Evolutionary conservation across 176 grass and related monocot species (phyloP).

Genomic region (Otatea glauca): DNA sequence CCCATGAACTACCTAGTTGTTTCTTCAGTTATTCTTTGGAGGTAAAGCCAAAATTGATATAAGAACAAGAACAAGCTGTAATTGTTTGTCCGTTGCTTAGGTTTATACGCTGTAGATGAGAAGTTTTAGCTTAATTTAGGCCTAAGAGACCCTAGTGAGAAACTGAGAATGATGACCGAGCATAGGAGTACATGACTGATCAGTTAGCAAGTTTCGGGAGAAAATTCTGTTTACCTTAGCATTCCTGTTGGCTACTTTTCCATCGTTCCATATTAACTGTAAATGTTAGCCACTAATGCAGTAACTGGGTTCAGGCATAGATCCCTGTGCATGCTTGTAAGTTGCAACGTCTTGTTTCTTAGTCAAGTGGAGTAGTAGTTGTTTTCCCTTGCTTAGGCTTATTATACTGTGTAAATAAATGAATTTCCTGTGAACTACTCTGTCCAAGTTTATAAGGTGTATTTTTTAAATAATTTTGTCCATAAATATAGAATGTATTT

Average conservation of each 20-base stretch:
- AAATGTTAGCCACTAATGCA: no score
- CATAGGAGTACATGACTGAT: neutral
- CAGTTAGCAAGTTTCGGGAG: no score
- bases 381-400: neutral
- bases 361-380: neutral
- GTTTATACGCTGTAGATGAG: neutral
- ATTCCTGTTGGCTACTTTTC: no score
- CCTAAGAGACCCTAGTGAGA: neutral
- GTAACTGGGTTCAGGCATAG: neutral
- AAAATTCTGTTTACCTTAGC: no score
- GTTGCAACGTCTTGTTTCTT: neutral
- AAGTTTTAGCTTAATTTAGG: neutral
- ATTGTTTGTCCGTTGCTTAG: neutral
- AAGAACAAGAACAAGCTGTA: neutral
- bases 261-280: no score
- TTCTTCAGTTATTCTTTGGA: neutral
- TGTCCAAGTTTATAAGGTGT: no score
- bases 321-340: neutral
- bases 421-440: neutral
- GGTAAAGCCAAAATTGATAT: neutral
- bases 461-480: no score
- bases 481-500: no score
- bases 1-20: neutral
- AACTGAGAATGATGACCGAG: neutral
- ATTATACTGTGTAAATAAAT: neutral